Conservation (phyloP, 176 grass and related monocot genomes). For the Avena insularis region DNA sequence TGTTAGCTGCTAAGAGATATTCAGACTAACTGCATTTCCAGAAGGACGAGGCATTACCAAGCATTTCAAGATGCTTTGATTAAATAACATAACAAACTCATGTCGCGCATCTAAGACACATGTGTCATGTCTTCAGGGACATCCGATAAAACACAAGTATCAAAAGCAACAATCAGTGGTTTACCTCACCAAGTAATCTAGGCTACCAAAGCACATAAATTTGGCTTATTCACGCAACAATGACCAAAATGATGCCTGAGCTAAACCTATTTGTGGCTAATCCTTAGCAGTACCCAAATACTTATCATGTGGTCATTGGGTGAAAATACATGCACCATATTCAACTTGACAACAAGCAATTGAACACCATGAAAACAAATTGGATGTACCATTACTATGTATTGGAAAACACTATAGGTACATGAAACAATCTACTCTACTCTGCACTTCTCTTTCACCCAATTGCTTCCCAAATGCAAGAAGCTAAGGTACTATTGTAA, state of each 20-base stretch:
- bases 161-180: not conserved
- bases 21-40: not conserved
- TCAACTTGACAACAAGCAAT: not conserved
- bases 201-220: not conserved
- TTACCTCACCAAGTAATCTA: too few species aligned
- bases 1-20: not conserved
- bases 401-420: not conserved
- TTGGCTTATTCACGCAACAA: not conserved
- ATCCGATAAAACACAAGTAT: not conserved
- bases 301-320: not conserved
- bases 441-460: not conserved
- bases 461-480: not conserved
- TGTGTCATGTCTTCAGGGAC: not conserved
- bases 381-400: not conserved
- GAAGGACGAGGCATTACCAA: not conserved
- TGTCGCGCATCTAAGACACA: not conserved
- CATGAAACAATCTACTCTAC: too few species aligned
- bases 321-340: not conserved
- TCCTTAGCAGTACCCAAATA: not conserved
- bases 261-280: not conserved
- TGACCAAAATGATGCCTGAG: not conserved
- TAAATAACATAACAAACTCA: not conserved
- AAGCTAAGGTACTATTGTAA: not conserved
- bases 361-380: not conserved
- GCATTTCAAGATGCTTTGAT: not conserved